These are phyloP conservation scores for Talaromyces ruber DNA, from an alignment of 495 filamentous ascomycete species.

Conservation along the genomic window DNA sequence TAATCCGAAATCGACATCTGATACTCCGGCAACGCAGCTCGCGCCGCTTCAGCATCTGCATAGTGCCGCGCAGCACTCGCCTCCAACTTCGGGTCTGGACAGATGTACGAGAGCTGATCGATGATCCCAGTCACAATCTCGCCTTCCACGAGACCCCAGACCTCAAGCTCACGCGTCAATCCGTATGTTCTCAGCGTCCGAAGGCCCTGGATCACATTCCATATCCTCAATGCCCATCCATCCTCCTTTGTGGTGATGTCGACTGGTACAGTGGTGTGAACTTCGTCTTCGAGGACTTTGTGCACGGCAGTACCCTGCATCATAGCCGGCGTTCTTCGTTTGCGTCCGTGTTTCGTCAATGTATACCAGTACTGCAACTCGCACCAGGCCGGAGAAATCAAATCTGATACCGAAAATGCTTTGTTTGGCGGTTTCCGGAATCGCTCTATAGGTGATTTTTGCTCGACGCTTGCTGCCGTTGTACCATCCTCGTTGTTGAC, in stretches of 20 bases:
- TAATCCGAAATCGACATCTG: constrained; percentile 47
- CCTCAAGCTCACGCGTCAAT: constrained; percentile 77
- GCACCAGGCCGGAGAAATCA: constrained; percentile 88
- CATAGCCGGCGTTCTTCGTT: constrained; percentile 72
- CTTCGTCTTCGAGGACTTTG: constrained; percentile 73
- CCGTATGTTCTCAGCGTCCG: constrained; percentile 68
- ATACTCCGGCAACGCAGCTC: constrained; percentile 36
- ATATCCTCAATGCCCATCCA: constrained; percentile 69
- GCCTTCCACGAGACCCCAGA: constrained; percentile 86
- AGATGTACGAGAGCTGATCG: constrained; percentile 72
- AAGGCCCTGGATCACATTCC: constrained; percentile 88
- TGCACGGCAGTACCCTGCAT: constrained; percentile 69
- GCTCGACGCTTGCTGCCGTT: neutral
- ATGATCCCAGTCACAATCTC: constrained; percentile 83
- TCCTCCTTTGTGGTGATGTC: constrained; percentile 72
- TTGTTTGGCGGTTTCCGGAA: constrained; percentile 73
- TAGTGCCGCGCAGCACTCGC: constrained; percentile 32
- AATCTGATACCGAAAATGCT: constrained; percentile 80
- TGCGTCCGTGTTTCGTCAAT: constrained; percentile 66
- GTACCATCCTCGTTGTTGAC: neutral
- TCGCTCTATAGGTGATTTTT: constrained; percentile 55
- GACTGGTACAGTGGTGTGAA: constrained; percentile 67
- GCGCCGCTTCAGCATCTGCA: constrained; percentile 23
- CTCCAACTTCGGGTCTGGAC: constrained; percentile 64
- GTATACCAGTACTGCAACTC: constrained; percentile 90